Evolutionary conservation across 495 filamentous ascomycete genomes (phyloP), one percentile per base, ranked within the genome.

Genomic region (Penicillium pancosmium): DNA sequence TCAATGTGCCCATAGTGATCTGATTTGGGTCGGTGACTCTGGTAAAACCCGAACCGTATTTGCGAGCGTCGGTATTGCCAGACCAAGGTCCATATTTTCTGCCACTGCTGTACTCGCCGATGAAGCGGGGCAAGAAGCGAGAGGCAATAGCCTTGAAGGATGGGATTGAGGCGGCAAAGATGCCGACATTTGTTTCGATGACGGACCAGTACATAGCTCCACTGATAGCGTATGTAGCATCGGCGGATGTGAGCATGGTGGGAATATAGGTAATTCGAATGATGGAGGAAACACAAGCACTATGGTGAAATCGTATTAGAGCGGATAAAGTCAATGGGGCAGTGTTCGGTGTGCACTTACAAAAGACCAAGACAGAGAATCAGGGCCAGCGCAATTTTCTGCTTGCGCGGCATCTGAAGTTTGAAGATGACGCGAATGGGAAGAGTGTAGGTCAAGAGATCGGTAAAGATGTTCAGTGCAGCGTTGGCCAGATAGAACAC

Each of bases 381-480:
- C 18, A 73, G 46, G 0, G 56, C 54, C 2, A 77, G 60, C 1
- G 62, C 70, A 33, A 76, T 61, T 57, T 78, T 72, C 51, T 73
- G 65, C 52, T 80, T 80, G 34, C 59, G 58, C 6, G 70, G 69
- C 53, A 73, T 64, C 12, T 69, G 70, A 4, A 73, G 72, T 41
- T 68, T 73, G 62, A 68, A 71, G 52, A 72, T 73, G 23, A 73
- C 70, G 18, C 65, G 69, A 50, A 79, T 63, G 2, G 77, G 76
- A 23, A 88, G 67, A 4, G 75, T 67, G 52, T 86, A 74, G 43
- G 83, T 81, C 57, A 79, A 63, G 0, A 81, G 25, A 59, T 88
- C 84, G 7, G 83, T 74, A 12, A 80, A 36, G 21, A 88, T 80
- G 62, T 81, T 84, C 27, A 86, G 62, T 4, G 66, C 74, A 0